Conservation (phyloP, 1,139 yeast species). For the Yamadazyma friedrichii region DNA sequence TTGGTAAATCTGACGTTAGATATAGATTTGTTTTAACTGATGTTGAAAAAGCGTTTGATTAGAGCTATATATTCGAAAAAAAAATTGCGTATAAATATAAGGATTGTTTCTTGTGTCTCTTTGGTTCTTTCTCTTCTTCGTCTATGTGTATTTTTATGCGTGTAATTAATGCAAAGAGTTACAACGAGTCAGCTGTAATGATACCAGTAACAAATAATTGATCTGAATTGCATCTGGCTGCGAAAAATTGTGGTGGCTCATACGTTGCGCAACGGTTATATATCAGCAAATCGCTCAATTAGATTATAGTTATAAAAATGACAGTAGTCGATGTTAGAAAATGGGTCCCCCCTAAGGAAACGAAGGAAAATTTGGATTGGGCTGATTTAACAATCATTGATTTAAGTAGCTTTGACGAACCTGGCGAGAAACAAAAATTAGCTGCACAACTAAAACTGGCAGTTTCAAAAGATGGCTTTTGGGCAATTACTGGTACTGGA, state of each 20-base stretch:
- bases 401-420: constrained; percentile 25
- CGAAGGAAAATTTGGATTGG: constrained; percentile 28
- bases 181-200: no score
- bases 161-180: no score
- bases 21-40: constrained; percentile 65
- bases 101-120: no score
- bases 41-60: constrained; percentile 42
- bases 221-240: constrained; percentile 1
- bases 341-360: constrained; percentile 27
- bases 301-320: constrained; percentile 1
- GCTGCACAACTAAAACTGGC: constrained; percentile 27
- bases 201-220: not conserved
- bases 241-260: not conserved
- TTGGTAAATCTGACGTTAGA: constrained; percentile 51
- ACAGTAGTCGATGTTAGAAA: constrained; percentile 8
- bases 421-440: constrained; percentile 25
- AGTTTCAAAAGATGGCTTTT: constrained; percentile 30
- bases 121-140: no score
- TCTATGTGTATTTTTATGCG: no score
- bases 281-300: not conserved
- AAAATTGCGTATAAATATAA: no score
- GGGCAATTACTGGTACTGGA: constrained; percentile 29
- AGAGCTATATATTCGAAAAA: constrained; percentile 16
- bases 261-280: no score
- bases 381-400: constrained; percentile 30